Base-by-base conservation (phyloP, 2,329 filamentous ascomycete species). In the Penicillium glabrum region DNA sequence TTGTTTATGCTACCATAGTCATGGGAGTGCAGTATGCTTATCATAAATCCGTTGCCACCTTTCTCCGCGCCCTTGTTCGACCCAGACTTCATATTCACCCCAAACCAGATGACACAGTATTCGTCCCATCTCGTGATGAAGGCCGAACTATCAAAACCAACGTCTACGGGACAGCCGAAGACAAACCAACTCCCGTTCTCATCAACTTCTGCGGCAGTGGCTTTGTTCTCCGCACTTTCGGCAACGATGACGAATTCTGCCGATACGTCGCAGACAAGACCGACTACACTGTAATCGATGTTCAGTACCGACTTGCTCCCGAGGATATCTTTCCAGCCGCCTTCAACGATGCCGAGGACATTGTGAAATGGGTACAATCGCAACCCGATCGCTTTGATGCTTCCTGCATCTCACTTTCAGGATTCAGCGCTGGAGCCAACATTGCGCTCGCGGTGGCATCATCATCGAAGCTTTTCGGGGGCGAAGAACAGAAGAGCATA, bases 401-500 rank as follows among this genome's bases (percentile, higher is more conserved):
- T 2, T 50, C 56, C 0, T 61, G 60, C 4, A 48, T 79, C 13
- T 67, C 68, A 0, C 54, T 78, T 1, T 71, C 68, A 1, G 77
- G 77, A 9, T 79, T 78, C 61, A 77, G 73, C 44, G 72, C 77
- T 0, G 77, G 77, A 3, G 77, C 51, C 0, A 77, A 72, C 44
- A 66, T 79, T 24, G 72, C 73, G 0, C 65, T 77, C 8, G 63
- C 65, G 2, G 58, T 69, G 3, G 58, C 68, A 3, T 67, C 61
- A 24, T 61, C 61, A 5, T 61, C 61, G 3, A 46, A 47, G 31
- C 51, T 60, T 2, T 45, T 71, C 49, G 27, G 31, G 9, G 27
- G 16, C 2, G 31, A 46, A 21, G 41, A 51, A 21, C 49, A 47
- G 39, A 19, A 44, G 14, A 48, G 53, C 33, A 52, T 62, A 16